These are phyloP conservation scores for Saitozyma podzolica DNA, from an alignment of 768 basidiomycete genomes.

Conservation along the genomic window DNA sequence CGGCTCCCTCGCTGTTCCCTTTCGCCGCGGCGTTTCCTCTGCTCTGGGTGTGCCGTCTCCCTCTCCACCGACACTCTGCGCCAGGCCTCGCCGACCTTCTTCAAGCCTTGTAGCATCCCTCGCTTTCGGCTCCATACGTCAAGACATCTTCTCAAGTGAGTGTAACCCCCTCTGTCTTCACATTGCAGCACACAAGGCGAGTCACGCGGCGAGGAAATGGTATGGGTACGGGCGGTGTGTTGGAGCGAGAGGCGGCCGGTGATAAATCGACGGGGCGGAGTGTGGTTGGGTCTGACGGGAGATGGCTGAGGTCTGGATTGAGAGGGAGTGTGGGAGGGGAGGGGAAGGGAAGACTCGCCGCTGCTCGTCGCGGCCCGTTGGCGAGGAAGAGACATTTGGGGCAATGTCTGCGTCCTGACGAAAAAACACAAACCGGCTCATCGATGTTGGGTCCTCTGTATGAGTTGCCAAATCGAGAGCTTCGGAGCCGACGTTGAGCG, in stretches of 20 bases:
- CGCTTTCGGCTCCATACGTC: too few species aligned
- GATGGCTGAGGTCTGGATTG: neutral
- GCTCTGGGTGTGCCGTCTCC: neutral
- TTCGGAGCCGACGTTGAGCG: constrained; percentile 23
- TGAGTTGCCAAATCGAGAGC: neutral
- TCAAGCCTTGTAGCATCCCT: too few species aligned
- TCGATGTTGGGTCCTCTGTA: constrained; percentile 7
- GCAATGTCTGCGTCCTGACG: constrained; percentile 49
- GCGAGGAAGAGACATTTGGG: constrained; percentile 46
- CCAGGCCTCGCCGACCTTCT: too few species aligned
- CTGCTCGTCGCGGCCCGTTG: neutral
- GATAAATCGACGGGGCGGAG: neutral
- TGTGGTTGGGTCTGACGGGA: neutral
- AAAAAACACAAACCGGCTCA: constrained; percentile 27
- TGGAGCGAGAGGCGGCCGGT: neutral
- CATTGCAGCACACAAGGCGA: neutral
- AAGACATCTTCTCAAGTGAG: constrained; percentile 7
- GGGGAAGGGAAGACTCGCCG: too few species aligned
- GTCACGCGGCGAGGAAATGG: neutral
- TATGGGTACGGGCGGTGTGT: neutral
- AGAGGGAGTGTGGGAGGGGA: constrained; percentile 1
- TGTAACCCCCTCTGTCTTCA: neutral
- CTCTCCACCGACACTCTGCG: too few species aligned
- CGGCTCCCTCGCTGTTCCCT: too few species aligned
- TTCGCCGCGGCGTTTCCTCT: neutral